Conservation (phyloP, 352 stramenopile species). For the Thalassiosira delicatula region DNA sequence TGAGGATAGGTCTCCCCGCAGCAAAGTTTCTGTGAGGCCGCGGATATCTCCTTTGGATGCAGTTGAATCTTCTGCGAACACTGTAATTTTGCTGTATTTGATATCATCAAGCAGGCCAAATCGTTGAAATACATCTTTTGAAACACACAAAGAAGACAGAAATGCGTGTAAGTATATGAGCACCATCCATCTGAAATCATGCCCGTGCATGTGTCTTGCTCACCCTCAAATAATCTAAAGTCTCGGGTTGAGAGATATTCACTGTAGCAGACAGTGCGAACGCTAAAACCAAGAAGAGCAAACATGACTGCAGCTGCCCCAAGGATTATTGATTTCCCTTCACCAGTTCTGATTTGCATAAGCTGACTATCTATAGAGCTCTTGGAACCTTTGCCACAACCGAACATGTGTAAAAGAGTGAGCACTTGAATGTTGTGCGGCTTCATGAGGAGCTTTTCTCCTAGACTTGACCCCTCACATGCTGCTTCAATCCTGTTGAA, state of each 20-base stretch:
- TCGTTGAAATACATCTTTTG: conserved; percentile 70
- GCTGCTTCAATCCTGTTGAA: conserved; percentile 70
- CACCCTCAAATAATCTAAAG: conserved; percentile 65
- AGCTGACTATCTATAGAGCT: conserved; percentile 68
- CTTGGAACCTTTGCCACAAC: conserved; percentile 42
- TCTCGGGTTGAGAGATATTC: conserved; percentile 76
- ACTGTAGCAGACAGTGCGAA: conserved; percentile 78
- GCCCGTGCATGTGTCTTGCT: no score
- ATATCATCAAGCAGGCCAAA: conserved; percentile 67
- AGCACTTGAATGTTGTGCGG: conserved; percentile 80
- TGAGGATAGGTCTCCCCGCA: conserved; percentile 31
- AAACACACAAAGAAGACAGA: no score
- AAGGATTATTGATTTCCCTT: conserved; percentile 83
- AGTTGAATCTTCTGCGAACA: conserved; percentile 73
- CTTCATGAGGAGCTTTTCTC: conserved; percentile 72
- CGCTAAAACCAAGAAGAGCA: conserved; percentile 69
- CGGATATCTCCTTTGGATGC: conserved; percentile 74
- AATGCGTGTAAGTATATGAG: no score
- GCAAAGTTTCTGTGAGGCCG: conserved; percentile 57
- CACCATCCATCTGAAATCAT: no score
- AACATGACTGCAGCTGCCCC: conserved; percentile 64
- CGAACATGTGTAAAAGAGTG: conserved; percentile 74
- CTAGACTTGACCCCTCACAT: conserved; percentile 45
- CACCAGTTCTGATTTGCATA: conserved; percentile 77
- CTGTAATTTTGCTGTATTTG: conserved; percentile 78